Evolutionary conservation across 495 filamentous ascomycete genomes (phyloP), one percentile per base, ranked within the genome.

Genomic region (Trichoderma orchidacearum): DNA sequence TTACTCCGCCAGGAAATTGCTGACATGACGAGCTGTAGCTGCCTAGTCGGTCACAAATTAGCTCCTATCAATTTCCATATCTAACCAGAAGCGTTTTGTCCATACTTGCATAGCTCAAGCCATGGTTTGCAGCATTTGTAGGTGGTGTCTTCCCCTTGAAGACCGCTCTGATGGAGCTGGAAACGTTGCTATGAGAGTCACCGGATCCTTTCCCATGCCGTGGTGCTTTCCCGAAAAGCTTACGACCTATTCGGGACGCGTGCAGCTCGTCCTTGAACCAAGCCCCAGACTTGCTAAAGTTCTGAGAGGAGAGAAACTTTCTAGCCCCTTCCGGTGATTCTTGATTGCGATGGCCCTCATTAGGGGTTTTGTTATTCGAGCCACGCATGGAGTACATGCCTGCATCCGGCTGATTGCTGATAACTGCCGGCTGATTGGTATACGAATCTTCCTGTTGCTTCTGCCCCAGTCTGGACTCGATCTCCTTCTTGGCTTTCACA

Each of bases 121-220:
- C 48, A 31, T 59, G 61, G 12, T 23, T 28, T 27, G 23, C 32
- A 34, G 66, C 66, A 5, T 64, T 71, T 7, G 56, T 59, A 23
- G 58, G 29, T 0, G 74, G 71, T 3, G 72, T 64, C 48, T 63
- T 63, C 18, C 71, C 71, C 27, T 63, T 64, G 11, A 74, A 54
- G 11, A 73, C 54, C 15, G 63, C 63, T 29, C 62, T 61, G 9
- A 74, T 54, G 17, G 72, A 75, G 56, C 70, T 75, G 30, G 72
- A 62, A 9, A 62, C 63, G 53, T 67, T 74, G 9, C 59, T 57
- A 4, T 61, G 30, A 1, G 71, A 71, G 5, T 64, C 66, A 17
- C 58, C 60, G 3, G 70, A 74, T 18, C 59, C 53, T 57, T 65
- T 70, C 11, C 70, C 69, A 36, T 69, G 65, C 75, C 71, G 75